phyloP scores from a whole-genome alignment of 306 rosid genomes.

The Amphicarpaea edgeworthii region DNA sequence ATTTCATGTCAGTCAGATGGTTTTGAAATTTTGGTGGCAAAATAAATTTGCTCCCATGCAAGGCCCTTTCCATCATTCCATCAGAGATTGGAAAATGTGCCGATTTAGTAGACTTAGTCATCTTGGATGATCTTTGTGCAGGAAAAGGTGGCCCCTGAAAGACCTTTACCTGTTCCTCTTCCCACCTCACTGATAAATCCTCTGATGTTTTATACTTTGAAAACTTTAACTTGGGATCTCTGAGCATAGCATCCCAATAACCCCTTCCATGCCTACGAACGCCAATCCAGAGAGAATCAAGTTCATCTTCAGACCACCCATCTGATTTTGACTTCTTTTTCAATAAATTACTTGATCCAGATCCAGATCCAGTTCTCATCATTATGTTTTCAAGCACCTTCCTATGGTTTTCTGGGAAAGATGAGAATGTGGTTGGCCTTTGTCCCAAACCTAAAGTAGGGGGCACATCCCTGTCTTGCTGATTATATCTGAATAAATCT shows the following conservation, averaged over 20 bases:
- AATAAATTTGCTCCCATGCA: conserved; percentile 88
- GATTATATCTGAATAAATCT: conserved; percentile 76
- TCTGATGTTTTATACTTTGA: conserved; percentile 77
- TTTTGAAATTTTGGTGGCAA: conserved; percentile 78
- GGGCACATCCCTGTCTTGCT: conserved; percentile 72
- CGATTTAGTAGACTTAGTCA: conserved; percentile 63
- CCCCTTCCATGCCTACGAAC: conserved; percentile 98
- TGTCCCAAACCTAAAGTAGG: conserved; percentile 86
- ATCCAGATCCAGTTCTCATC: conserved; percentile 93
- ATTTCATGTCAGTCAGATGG: conserved; percentile 95
- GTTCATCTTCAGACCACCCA: conserved; percentile 98
- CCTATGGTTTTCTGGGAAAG: conserved; percentile 93
- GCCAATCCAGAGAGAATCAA: conserved; percentile 97
- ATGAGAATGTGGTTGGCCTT: conserved; percentile 65
- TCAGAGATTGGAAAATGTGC: conserved; percentile 88
- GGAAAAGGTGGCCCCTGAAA: conserved; percentile 77
- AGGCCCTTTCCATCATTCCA: conserved; percentile 97
- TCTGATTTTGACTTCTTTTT: conserved; percentile 77
- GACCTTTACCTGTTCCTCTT: conserved; percentile 90
- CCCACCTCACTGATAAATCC: conserved; percentile 89
- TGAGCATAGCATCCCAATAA: conserved; percentile 90
- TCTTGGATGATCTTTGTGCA: conserved; percentile 66
- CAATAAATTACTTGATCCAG: conserved; percentile 60
- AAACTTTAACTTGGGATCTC: conserved; percentile 87
- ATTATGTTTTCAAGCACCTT: conserved; percentile 98